Evolutionary conservation across 2,329 filamentous ascomycete species (phyloP), one percentile per base, ranked within the genome.

Genomic region (Cyphellophora attinorum): DNA sequence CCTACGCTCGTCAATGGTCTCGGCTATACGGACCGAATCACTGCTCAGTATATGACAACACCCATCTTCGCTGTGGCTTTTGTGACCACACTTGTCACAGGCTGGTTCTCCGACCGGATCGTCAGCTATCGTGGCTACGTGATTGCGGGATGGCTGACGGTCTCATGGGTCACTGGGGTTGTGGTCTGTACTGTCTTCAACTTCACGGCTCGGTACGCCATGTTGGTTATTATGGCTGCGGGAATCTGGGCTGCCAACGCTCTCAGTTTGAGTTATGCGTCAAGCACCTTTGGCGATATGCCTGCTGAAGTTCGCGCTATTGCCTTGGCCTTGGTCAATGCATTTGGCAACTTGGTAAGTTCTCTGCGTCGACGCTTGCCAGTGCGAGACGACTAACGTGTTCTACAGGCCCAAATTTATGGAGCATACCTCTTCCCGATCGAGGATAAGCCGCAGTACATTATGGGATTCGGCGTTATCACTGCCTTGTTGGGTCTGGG

Each of bases 181-280:
- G 68, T 94, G 5, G 62, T 93, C 31, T 63, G 65, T 6, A 72
- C 89, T 4, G 81, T 91, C 54, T 60, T 81, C 53, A 72, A 85
- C 53, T 65, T 61, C 1, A 45, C 69, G 8, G 59, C 83, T 3
- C 72, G 93, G 55, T 95, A 93, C 50, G 81, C 67, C 0, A 81
- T 80, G 0, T 68, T 95, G 0, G 93, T 93, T 64, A 64, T 95
- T 18, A 74, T 93, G 32, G 80, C 83, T 2, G 77, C 78, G 62
- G 85, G 85, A 30, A 71, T 74, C 0, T 94, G 91, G 60, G 78
- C 76, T 1, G 83, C 88, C 12, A 89, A 75, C 45, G 68, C 63
- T 1, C 57, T 68, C 2, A 58, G 64, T 0, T 55, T 76, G 12
- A 62, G 67, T 1, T 74, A 67, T 37, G 67, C 66, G 0, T 67